Conservation (phyloP, 495 filamentous ascomycete genomes). For the Rusavskia elegans region DNA sequence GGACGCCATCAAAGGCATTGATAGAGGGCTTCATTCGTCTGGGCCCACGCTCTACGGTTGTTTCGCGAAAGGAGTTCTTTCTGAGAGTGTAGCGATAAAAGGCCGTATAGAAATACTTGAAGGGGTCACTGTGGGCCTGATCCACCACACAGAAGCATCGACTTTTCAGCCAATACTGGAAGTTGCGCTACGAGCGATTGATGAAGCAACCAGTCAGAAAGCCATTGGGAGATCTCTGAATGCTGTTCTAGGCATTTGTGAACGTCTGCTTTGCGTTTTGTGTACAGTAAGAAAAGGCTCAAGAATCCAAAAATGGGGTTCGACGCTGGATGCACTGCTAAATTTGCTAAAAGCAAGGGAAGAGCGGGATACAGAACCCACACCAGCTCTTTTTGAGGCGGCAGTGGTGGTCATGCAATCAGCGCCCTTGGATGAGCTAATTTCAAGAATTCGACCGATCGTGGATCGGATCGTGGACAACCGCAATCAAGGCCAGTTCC, state of each 20-base stretch:
- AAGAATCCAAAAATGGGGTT: constrained; percentile 57
- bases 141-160: constrained; percentile 65
- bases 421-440: constrained; percentile 64
- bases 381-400: constrained; percentile 44
- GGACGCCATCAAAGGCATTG: constrained; percentile 74
- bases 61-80: constrained; percentile 34
- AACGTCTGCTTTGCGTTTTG: constrained; percentile 48
- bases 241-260: constrained; percentile 21
- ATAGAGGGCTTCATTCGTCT: constrained; percentile 64
- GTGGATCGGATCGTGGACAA: constrained; percentile 48
- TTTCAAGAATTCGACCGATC: constrained; percentile 47
- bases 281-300: constrained; percentile 62
- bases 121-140: constrained; percentile 59
- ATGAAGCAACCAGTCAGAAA: not conserved
- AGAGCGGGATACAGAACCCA: constrained; percentile 23
- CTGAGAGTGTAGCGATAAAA: constrained; percentile 22
- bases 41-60: constrained; percentile 53
- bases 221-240: no score
- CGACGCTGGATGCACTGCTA: constrained; percentile 40
- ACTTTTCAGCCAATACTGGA: constrained; percentile 45
- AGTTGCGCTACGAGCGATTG: constrained; percentile 35
- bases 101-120: constrained; percentile 44
- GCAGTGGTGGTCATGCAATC: constrained; percentile 53
- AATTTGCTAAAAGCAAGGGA: constrained; percentile 33
- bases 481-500: constrained; percentile 48